phyloP scores from a whole-genome alignment of 1,139 yeast genomes.

The Saccharomyces hybrid region DNA sequence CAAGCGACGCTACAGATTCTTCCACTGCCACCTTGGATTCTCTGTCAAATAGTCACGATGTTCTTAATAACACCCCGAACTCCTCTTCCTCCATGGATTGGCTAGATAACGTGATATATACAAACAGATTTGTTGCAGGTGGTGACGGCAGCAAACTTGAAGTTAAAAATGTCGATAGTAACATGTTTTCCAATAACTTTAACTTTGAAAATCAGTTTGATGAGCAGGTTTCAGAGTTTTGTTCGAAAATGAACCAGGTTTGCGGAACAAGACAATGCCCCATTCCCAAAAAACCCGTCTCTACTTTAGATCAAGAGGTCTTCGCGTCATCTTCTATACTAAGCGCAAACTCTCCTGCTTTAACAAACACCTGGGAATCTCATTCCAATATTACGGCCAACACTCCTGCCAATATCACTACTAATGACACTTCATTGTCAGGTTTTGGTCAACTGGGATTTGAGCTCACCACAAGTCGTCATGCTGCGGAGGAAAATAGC shows the following conservation, averaged over 20 bases:
- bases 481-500: background rate
- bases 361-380: slow-evolving; percentile 11
- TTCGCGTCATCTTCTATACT: background rate
- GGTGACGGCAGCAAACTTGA: background rate
- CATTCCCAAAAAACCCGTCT: slow-evolving; percentile 42
- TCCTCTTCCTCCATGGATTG: slow-evolving; percentile 17
- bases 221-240: slow-evolving; percentile 53
- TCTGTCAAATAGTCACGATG: background rate
- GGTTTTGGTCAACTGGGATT: slow-evolving; percentile 13
- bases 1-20: background rate
- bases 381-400: slow-evolving; percentile 4
- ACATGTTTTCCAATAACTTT: slow-evolving; percentile 25
- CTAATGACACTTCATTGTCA: slow-evolving; percentile 4
- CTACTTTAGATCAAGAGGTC: slow-evolving; percentile 2
- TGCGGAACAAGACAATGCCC: slow-evolving; percentile 75
- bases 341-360: background rate
- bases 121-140: background rate
- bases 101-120: slow-evolving; percentile 16
- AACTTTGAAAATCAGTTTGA: slow-evolving; percentile 40
- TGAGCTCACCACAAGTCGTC: background rate
- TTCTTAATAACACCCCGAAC: slow-evolving; percentile 8
- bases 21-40: background rate
- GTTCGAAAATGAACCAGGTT: slow-evolving; percentile 66
- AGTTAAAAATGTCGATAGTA: slow-evolving; percentile 11
- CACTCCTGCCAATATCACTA: slow-evolving; percentile 6